Base-by-base conservation (phyloP, 129 eudicot species). In the Logfia minima region DNA sequence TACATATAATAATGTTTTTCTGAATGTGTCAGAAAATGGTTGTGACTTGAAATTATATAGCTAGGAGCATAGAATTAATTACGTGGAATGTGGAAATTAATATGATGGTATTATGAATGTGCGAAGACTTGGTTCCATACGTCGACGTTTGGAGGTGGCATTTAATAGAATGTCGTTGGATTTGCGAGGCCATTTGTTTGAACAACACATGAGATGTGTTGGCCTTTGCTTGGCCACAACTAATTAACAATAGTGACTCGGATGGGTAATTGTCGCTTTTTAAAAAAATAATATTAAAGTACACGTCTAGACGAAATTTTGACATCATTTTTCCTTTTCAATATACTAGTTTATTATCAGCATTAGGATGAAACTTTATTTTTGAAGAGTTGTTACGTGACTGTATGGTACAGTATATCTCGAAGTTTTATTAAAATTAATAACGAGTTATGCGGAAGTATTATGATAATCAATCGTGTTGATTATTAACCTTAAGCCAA, bases 141-240 rank as follows among this genome's bases (percentile, higher is more conserved):
- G 82, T 17, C 79, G 62, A 37, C 52, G 75, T 80, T 35, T 48
- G n/a, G 45, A 66, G 7, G 70, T 60, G 62, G 61, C 71, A 75
- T 35, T 75, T 41, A 60, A 69, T 74, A 6, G 32, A 32, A 67
- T 56, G 84, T 68, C 64, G 66, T 75, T 69, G 71, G 48, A 79
- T 74, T 43, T 80, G 53, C 41, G 67, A 39, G 84, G 80, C 71
- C 80, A 80, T 29, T 67, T 80, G 69, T 60, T 4, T n/a, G 26
- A 75, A 75, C 84, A 81, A 6, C 80, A 17, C 70, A 75, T 68
- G 74, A 60, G 76, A 19, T 75, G 71, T 8, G 84, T 75, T 81
- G 84, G 84, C 65, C 56, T 23, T 41, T 80, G 21, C 66, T 26
- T 41, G 66, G 52, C 84, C 84, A 75, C 80, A 16, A 34, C 16